Evolutionary conservation across 164 flowering plant species (phyloP).

Genomic region (Stephania japonica): DNA sequence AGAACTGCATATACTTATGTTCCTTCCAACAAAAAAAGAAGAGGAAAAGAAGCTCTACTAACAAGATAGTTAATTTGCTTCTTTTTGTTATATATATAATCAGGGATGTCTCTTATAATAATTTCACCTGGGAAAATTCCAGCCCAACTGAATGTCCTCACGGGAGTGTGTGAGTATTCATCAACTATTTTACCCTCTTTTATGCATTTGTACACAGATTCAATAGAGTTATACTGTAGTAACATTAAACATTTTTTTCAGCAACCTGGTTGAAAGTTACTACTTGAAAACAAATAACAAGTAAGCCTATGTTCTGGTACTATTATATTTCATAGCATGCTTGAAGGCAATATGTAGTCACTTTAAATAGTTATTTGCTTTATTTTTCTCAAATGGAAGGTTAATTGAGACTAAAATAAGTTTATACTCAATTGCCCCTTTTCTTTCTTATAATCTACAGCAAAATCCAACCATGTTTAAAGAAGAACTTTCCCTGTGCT

Average conservation of each 20-base stretch:
- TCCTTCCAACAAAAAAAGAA: too few species aligned
- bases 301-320: conserved; percentile 33
- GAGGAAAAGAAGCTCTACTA: too few species aligned
- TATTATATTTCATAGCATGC: not conserved
- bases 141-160: conserved; percentile 47
- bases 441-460: conserved; percentile 15
- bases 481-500: conserved; percentile 50
- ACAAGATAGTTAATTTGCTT: not conserved
- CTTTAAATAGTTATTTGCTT: not conserved
- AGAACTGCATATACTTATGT: not conserved
- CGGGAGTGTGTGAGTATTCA: conserved; percentile 56
- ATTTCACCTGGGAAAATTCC: conserved; percentile 52
- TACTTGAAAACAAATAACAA: conserved; percentile 28
- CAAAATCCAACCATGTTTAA: conserved; percentile 42
- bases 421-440: not conserved
- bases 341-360: not conserved
- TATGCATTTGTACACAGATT: too few species aligned
- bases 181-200: not conserved
- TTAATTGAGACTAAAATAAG: not conserved
- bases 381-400: not conserved
- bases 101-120: conserved; percentile 74
- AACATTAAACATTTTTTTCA: conserved; percentile 22
- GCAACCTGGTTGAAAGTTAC: conserved; percentile 70
- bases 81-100: conserved; percentile 7
- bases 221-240: too few species aligned